These are phyloP conservation scores for Wallacemonas collosoma DNA, from an alignment of 208 protist genomes.

Conservation along the genomic window DNA sequence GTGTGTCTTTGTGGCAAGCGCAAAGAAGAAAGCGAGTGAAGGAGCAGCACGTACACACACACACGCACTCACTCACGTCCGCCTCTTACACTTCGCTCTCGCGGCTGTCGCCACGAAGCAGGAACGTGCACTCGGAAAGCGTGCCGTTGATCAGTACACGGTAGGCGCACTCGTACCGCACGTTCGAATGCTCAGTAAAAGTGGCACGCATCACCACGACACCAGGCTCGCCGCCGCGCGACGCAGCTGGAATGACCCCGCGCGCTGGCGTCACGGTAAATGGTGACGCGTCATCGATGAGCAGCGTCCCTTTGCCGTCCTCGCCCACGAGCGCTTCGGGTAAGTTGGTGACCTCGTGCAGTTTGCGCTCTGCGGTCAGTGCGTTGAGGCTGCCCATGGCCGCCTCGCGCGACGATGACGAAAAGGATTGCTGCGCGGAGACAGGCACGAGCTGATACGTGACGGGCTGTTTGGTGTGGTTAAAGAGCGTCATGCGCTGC, in stretches of 20 bases:
- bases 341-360: conserved; percentile 50
- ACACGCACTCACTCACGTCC: no score
- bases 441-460: conserved; percentile 45
- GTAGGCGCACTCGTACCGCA: conserved; percentile 74
- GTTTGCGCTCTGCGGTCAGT: conserved; percentile 30
- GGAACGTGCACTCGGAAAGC: conserved; percentile 36
- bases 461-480: conserved; percentile 42
- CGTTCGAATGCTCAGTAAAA: conserved; percentile 69
- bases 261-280: conserved; percentile 51
- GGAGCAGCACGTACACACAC: neutral
- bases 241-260: conserved; percentile 67
- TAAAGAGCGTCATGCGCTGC: conserved; percentile 65
- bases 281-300: conserved; percentile 39
- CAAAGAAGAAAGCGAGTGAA: conserved; percentile 14
- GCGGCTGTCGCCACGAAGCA: conserved; percentile 76
- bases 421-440: conserved; percentile 1
- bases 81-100: conserved; percentile 69
- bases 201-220: conserved; percentile 36
- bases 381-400: conserved; percentile 3
- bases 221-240: conserved; percentile 69
- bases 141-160: conserved; percentile 51
- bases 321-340: conserved; percentile 18
- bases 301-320: conserved; percentile 22
- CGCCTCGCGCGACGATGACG: conserved; percentile 2
- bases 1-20: neutral